Conservation (phyloP, 2,329 filamentous ascomycete genomes). For the Xylariaceae sp. region DNA sequence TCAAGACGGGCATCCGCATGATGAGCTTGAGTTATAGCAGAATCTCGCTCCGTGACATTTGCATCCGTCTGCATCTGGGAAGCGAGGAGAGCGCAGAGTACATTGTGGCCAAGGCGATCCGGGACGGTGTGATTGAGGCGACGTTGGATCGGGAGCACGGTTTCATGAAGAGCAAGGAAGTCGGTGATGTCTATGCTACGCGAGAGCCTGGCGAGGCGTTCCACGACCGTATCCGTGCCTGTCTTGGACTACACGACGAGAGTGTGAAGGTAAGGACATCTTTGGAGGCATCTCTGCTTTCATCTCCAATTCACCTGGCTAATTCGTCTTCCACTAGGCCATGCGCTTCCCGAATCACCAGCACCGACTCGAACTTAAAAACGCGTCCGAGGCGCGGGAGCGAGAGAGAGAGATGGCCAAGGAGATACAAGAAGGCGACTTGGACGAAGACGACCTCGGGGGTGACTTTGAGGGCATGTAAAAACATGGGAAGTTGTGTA, state of each 20-base stretch:
- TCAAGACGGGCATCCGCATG: conserved; percentile 99
- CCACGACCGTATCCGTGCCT: conserved; percentile 92
- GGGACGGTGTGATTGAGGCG: conserved; percentile 95
- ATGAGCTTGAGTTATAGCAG: conserved; percentile 97
- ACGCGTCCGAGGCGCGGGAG: conserved; percentile 96
- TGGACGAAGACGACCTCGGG: conserved; percentile 93
- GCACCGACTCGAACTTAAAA: conserved; percentile 94
- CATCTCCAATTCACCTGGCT: conserved; percentile 18
- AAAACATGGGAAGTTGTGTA: conserved; percentile 30
- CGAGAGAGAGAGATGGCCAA: conserved; percentile 95
- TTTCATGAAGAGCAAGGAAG: conserved; percentile 98
- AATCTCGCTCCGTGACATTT: conserved; percentile 95
- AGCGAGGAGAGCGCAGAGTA: conserved; percentile 98
- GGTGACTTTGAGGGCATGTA: conserved; percentile 96
- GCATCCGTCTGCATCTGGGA: conserved; percentile 87
- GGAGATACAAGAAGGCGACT: conserved; percentile 96
- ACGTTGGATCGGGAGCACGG: conserved; percentile 90
- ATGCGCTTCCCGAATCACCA: conserved; percentile 99
- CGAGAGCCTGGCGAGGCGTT: conserved; percentile 95
- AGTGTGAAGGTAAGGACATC: conserved; percentile 80
- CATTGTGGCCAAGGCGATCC: conserved; percentile 97
- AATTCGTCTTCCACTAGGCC: conserved; percentile 53
- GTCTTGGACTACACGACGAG: conserved; percentile 89
- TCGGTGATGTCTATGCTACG: conserved; percentile 94
- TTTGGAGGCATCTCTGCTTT: not conserved